Base-by-base conservation (phyloP, 2,329 filamentous ascomycete species). In the Chaetoscypha palmicola region DNA sequence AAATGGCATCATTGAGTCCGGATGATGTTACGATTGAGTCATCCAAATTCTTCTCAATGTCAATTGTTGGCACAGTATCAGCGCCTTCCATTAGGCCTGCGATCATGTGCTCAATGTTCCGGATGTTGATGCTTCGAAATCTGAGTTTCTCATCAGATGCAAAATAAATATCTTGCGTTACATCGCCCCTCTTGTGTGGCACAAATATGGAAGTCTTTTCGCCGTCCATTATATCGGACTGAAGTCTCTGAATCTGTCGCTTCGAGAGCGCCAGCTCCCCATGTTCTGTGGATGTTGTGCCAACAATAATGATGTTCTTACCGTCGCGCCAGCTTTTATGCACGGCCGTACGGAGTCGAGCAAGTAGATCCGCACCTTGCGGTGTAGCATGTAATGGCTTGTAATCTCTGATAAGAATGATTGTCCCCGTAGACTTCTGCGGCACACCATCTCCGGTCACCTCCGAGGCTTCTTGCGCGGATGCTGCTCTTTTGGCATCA, bases 371-470 rank as follows among this genome's bases (percentile, higher is more conserved):
- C 2, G 76, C 71, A 9, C 88, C 87, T 46, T 87, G 79, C 4
- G 74, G 63, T 1, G 84, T 81, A 58, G 76, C 75, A 55, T 74
- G 78, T 7, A 98, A 71, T 51, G 94, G 86, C 41, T 85, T 79
- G 57, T 88, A 85, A 61, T 97, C 87, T 59, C 85, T 78, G 10
- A 95, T 68, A 55, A 87, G 87, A 30, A 94, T 71, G 46, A 97
- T 81, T 5, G 89, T 72, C 19, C 71, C 72, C 38, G 37, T 38
- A 36, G 21, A 9, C 37, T 16, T 23, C n/a, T 22, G 14, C 9
- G n/a, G 4, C 33, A 36, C 21, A 31, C 14, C 16, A 31, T 52
- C 48, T 4, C 62, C 53, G 16, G 62, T 51, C 44, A 64, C 66
- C 16, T 58, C 44, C 20, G 36, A 11, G 5, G 7, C 11, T 12